Evolutionary conservation across 768 basidiomycete genomes (phyloP).

Genomic region (Boletus pseudo-olivaceus): DNA sequence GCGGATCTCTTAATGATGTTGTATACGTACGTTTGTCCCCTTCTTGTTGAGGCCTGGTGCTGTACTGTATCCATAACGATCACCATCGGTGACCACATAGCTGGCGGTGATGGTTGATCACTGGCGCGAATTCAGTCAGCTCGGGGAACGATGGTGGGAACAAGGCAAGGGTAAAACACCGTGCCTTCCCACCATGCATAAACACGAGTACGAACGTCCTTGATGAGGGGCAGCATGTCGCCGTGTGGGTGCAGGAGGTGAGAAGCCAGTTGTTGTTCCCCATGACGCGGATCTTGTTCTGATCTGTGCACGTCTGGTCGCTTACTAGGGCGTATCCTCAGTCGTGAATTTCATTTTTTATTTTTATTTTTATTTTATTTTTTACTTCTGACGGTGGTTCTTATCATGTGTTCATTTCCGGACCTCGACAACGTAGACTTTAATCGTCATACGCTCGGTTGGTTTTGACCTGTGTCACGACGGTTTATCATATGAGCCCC

Average conservation of each 20-base stretch:
- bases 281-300: slow-evolving; percentile 10
- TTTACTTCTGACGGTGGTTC: neutral
- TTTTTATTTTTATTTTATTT: slow-evolving; percentile 3
- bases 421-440: slow-evolving; percentile 5
- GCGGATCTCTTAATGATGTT: slow-evolving; percentile 53
- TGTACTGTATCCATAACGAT: slow-evolving; percentile 5
- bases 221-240: slow-evolving; percentile 10
- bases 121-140: slow-evolving; percentile 4
- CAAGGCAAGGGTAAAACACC: slow-evolving; percentile 18
- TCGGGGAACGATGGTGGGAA: slow-evolving; percentile 8
- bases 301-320: slow-evolving; percentile 13
- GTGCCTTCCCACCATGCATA: slow-evolving; percentile 19
- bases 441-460: slow-evolving; percentile 10
- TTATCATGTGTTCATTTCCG: slow-evolving; percentile 23
- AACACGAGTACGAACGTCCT: slow-evolving; percentile 7
- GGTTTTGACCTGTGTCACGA: slow-evolving; percentile 1
- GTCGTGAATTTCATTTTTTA: slow-evolving; percentile 6
- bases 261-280: neutral
- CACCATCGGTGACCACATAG: slow-evolving; percentile 24
- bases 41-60: neutral
- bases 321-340: neutral
- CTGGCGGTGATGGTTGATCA: slow-evolving; percentile 3
- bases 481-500: slow-evolving; percentile 30
- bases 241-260: slow-evolving; percentile 12
- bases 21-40: slow-evolving; percentile 46